Percentiles rank a stretch among this genome's conserved stretches.
Evolutionary conservation across 2,329 filamentous ascomycete genomes (phyloP).

Genomic region (Fusarium torulosum): DNA sequence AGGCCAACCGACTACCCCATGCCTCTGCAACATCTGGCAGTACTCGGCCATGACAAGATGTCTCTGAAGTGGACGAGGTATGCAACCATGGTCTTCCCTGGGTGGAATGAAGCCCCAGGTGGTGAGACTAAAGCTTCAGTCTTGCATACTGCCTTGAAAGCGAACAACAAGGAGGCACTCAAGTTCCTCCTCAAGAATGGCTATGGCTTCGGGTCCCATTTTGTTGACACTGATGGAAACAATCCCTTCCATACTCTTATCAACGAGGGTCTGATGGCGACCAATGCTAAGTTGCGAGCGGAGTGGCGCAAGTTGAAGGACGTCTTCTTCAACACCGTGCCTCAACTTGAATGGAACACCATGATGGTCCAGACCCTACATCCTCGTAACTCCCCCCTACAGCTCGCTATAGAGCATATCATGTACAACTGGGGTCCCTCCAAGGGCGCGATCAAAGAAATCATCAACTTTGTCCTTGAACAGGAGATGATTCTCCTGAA

Average conservation of each 20-base stretch:
- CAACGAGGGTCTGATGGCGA: background rate
- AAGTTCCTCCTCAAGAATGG: background rate
- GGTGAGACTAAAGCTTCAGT: constrained; percentile 3
- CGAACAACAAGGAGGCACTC: background rate
- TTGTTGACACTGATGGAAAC: constrained; percentile 9
- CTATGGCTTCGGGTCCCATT: background rate
- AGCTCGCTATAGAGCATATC: background rate
- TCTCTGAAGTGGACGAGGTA: background rate
- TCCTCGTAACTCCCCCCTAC: background rate
- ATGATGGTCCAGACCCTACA: background rate
- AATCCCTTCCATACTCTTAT: constrained; percentile 15
- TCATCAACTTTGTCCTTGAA: background rate
- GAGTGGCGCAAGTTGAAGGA: background rate
- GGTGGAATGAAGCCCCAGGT: background rate
- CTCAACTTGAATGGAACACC: background rate
- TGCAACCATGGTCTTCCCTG: background rate
- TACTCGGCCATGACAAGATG: background rate
- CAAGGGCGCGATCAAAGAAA: background rate
- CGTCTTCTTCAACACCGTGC: background rate
- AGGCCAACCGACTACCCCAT: background rate
- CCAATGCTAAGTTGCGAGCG: background rate
- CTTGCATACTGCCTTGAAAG: constrained; percentile 12
- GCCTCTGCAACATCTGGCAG: constrained; percentile 8
- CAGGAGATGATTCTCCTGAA: background rate
- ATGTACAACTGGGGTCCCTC: background rate